Evolutionary conservation across 306 rosid species (phyloP), one percentile per base, ranked within the genome.

Genomic region (Rosa chinensis): DNA sequence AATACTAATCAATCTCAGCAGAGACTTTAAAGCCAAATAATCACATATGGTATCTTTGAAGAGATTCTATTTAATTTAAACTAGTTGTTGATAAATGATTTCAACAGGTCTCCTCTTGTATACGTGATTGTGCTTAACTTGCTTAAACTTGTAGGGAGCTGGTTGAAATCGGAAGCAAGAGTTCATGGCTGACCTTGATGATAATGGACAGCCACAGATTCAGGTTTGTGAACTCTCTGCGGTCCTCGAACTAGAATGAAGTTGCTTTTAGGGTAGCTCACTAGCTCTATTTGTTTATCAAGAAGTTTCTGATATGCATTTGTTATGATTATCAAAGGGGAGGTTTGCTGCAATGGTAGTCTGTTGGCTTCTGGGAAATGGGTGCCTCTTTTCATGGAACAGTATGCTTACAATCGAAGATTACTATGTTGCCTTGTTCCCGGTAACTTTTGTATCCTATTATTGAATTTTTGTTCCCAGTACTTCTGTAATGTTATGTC

Each of bases 331-430:
- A 23, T 80, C 0, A 56, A 83, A 94, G 99, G 97, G 98, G 25
- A 94, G 88, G 71, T 73, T 20, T 84, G 75, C 77, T 75, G 96
- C 97, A 70, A 82, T 83, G 50, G 45, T 75, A 1, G 86, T 91
- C 0, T 94, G 99, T 58, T 94, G 94, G 94, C 85, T 94, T 87
- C 99, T 94, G 72, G 99, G 99, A 56, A 94, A 86, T 69, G 97
- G 99, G 13, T 85, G 91, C 64, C 97, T 94, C 73, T 87, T 92
- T 78, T 74, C 97, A 28, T 94, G 99, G 97, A 92, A 92, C 80
- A 94, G 99, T 70, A 94, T 94, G 97, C 86, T 94, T 3, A 92
- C 99, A 4, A 94, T 94, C 39, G 81, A 59, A 87, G 99, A 94
- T 89, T 94, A 94, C 86, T 92, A 92, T 62, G 82, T 43, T 67